Evolutionary conservation across 352 stramenopile species (phyloP).

Genomic region (Phytophthora sp.): DNA sequence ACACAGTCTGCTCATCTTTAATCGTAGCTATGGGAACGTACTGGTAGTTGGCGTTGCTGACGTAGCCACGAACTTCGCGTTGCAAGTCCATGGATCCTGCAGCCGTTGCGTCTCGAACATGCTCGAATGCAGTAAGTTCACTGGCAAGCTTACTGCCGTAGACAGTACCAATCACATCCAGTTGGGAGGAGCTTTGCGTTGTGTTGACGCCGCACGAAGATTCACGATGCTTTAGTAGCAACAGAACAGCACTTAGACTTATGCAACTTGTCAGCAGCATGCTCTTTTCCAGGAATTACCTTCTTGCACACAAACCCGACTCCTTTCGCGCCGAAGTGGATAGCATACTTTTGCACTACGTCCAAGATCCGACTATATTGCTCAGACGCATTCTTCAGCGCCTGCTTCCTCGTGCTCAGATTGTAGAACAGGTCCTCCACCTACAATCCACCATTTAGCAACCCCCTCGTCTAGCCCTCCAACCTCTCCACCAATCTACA

Average conservation of each 20-base stretch:
- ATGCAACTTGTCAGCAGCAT: too few species aligned
- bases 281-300: too few species aligned
- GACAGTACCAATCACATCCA: constrained; percentile 78
- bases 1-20: neutral
- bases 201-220: constrained; percentile 84
- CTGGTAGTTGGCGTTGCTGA: constrained; percentile 92
- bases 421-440: constrained; percentile 99
- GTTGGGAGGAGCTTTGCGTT: constrained; percentile 57
- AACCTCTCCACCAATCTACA: neutral
- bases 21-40: constrained; percentile 28
- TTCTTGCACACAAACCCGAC: constrained; percentile 97
- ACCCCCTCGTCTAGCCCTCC: neutral
- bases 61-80: constrained; percentile 50
- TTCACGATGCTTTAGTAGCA: constrained; percentile 86
- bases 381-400: constrained; percentile 93
- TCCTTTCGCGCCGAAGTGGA: constrained; percentile 91
- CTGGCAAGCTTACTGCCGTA: constrained; percentile 74
- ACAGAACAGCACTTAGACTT: neutral
- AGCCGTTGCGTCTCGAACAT: constrained; percentile 33
- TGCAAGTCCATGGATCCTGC: constrained; percentile 47
- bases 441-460: constrained; percentile 23
- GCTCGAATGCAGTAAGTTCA: constrained; percentile 64
- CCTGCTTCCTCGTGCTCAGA: constrained; percentile 92
- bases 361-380: constrained; percentile 95
- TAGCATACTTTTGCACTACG: constrained; percentile 96